Base-by-base conservation (phyloP, 192 early-diverging fungal species). In the Allomyces javanicus region DNA sequence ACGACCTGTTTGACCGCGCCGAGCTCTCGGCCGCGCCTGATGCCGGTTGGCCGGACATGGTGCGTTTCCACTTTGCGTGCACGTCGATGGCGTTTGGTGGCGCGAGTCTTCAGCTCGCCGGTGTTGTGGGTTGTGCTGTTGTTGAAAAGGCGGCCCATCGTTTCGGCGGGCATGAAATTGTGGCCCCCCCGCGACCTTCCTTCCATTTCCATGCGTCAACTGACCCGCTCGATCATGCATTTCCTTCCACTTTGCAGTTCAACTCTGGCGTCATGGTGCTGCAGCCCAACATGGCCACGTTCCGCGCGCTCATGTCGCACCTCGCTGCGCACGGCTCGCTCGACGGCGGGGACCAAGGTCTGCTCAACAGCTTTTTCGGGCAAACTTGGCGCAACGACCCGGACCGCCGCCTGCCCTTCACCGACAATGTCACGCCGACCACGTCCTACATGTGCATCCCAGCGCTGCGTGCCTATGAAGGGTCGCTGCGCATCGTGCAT, bases 211-310 rank as follows among this genome's bases (percentile, higher is more conserved):
- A 40, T 40, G 33, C 33, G 33, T 40, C 33, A 40, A 40, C 33
- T 40, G 33, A 40, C 33, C 33, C 33, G 33, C 33, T 40, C 33
- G 33, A 40, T 40, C 33, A 40, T 40, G 33, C 33, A 40, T 40
- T 40, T 40, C 33, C 33, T 40, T 40, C 33, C 33, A 40, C 33
- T 9, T 3, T 40, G 33, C 33, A 86, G 67, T 97, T 97, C 77
- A 97, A 97, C 72, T 94, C 94, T 55, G 94, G 93, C 6, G 91
- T 97, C 3, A 87, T 97, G 79, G 87, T 88, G 45, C 76, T 78
- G 17, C 72, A 75, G 61, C 87, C 91, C 24, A 75, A 75, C 43
- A 71, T 62, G 9, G 71, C 76, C 25, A 67, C 83, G 24, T 87
- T 76, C 66, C 64, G 75, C 7, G 79, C 74, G 0, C 68, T 89